phyloP scores from a whole-genome alignment of 768 basidiomycete species.

The Phylloporus arenicola region DNA sequence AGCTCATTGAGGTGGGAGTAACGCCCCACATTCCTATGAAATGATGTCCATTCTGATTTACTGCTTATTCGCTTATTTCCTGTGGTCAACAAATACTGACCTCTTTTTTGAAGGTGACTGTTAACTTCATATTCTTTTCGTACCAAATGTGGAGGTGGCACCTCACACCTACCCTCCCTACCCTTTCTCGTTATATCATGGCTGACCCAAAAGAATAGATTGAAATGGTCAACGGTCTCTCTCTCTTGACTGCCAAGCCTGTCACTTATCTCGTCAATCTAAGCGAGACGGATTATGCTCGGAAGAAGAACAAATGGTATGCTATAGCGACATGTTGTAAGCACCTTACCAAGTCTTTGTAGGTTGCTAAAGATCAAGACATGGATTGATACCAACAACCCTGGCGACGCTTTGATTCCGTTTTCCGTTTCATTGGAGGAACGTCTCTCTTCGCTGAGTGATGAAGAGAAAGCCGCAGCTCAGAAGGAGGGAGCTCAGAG shows the following conservation, averaged over 20 bases:
- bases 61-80: neutral
- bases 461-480: constrained; percentile 72
- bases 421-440: constrained; percentile 97
- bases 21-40: constrained; percentile 77
- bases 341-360: neutral
- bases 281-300: constrained; percentile 87
- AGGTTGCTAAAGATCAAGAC: constrained; percentile 95
- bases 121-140: constrained; percentile 15
- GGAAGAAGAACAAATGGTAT: constrained; percentile 99
- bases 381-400: constrained; percentile 96
- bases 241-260: constrained; percentile 92
- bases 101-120: constrained; percentile 21
- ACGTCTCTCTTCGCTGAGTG: constrained; percentile 57
- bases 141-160: constrained; percentile 65
- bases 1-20: constrained; percentile 96
- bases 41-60: constrained; percentile 43
- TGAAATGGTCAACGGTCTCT: constrained; percentile 83
- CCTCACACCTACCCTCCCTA: constrained; percentile 38
- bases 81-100: constrained; percentile 6
- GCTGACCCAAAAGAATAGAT: constrained; percentile 46
- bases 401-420: constrained; percentile 92
- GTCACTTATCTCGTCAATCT: constrained; percentile 98
- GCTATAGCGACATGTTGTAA: neutral
- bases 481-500: constrained; percentile 73
- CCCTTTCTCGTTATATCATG: neutral